Base-by-base conservation (phyloP, 139 green algal genomes). In the Asterochloris sp. region DNA sequence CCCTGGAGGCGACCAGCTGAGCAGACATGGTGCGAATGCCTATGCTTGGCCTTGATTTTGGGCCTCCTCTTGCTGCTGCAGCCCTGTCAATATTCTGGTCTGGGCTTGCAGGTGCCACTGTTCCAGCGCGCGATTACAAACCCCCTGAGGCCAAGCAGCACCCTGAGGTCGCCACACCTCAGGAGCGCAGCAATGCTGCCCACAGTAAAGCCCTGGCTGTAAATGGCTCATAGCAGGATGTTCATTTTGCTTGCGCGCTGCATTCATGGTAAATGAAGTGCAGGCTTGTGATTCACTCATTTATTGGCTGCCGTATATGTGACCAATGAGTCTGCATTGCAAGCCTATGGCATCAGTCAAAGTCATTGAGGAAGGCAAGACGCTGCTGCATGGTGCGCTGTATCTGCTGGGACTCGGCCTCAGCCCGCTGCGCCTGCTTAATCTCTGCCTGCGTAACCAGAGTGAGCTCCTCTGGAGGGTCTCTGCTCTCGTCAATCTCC, bases 281-380 rank as follows among this genome's bases (percentile, higher is more conserved):
- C 38, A 54, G 38, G 38, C 38, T 54, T 6, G 38, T 54, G 38
- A 54, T 2, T 54, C 38, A 54, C 38, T 54, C 38, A 54, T 10
- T 54, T 54, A 54, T 54, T 54, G 38, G 38, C 38, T 54, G 38
- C 38, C 2, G n/a, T n/a, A n/a, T n/a, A 54, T 54, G 38, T 10
- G 6, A 54, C 38, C 38, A n/a, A 54, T 54, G 38, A 54, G 6
- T 54, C 2, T 54, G 38, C 6, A 54, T 10, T 54, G 38, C 38
- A 54, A 54, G 38, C 38, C 38, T 6, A 54, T 66, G n/a, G 29
- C 17, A 80, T 71, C 74, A 85, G 26, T 85, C 73, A 81, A 86
- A 82, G 21, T 85, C 77, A n/a, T 96, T 87, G 28, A 97, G 83
- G 38, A 97, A 96, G 73, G 93, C 92, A 83, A 97, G 90, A 11